These are phyloP conservation scores for Thozetella sp. DNA, from an alignment of 495 filamentous ascomycete species.

Conservation along the genomic window DNA sequence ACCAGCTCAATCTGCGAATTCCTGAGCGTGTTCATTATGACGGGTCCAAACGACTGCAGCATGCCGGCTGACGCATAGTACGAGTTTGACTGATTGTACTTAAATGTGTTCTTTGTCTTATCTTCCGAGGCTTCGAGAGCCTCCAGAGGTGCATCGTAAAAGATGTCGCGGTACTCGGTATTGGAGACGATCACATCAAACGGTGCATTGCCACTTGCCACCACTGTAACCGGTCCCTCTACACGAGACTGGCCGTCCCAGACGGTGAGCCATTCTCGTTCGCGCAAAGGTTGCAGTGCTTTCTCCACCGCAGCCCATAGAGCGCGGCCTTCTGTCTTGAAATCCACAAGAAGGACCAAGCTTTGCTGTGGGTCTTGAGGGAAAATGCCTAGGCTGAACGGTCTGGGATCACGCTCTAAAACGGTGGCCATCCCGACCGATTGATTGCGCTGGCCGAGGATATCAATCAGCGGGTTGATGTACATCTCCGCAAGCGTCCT, in stretches of 20 bases:
- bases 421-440: conserved; percentile 37
- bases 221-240: conserved; percentile 70
- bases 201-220: conserved; percentile 78
- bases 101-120: too few relatives aligned
- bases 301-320: conserved; percentile 59
- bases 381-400: conserved; percentile 66
- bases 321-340: conserved; percentile 57
- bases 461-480: conserved; percentile 60
- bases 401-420: conserved; percentile 38
- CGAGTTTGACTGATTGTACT: conserved; percentile 49
- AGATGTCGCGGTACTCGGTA: conserved; percentile 58
- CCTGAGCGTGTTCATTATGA: conserved; percentile 41
- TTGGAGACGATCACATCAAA: conserved; percentile 58
- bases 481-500: conserved; percentile 67
- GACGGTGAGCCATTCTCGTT: conserved; percentile 60
- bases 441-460: conserved; percentile 58
- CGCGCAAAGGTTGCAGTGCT: conserved; percentile 67
- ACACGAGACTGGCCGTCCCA: conserved; percentile 49
- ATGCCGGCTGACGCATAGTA: conserved; percentile 58
- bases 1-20: conserved; percentile 60
- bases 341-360: conserved; percentile 71
- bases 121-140: conserved; percentile 34
- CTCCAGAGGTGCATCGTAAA: conserved; percentile 67
- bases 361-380: conserved; percentile 59
- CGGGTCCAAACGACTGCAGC: conserved; percentile 40